Conservation (phyloP, 2,329 filamentous ascomycete species). For the Trematosphaeria pertusa region DNA sequence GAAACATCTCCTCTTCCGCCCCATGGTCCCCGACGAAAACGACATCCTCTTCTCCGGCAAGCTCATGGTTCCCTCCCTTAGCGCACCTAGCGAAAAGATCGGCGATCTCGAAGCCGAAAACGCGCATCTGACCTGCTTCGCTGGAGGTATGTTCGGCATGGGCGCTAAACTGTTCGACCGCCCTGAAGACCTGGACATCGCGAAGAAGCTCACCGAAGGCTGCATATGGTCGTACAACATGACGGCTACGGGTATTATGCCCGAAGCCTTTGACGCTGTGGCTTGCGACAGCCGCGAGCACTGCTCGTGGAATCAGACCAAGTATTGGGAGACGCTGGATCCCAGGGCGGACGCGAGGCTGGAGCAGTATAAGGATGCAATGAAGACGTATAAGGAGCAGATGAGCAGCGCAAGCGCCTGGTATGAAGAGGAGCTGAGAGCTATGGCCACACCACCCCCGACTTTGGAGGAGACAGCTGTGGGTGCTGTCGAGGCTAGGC, state of each 20-base stretch:
- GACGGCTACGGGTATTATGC: slow-evolving; percentile 66
- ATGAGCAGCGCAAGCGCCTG: slow-evolving; percentile 39
- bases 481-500: slow-evolving; percentile 22
- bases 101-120: slow-evolving; percentile 46
- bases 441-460: slow-evolving; percentile 30
- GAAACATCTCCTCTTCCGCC: slow-evolving; percentile 57
- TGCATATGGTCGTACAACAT: slow-evolving; percentile 69
- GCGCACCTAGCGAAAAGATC: slow-evolving; percentile 26
- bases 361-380: slow-evolving; percentile 33
- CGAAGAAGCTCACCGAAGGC: slow-evolving; percentile 65
- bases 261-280: slow-evolving; percentile 63
- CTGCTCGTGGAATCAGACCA: slow-evolving; percentile 56
- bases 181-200: slow-evolving; percentile 62
- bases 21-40: slow-evolving; percentile 55
- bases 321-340: slow-evolving; percentile 50
- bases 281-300: slow-evolving; percentile 52
- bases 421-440: slow-evolving; percentile 36
- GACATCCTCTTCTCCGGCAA: slow-evolving; percentile 53
- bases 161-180: slow-evolving; percentile 67
- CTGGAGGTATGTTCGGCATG: slow-evolving; percentile 73
- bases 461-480: slow-evolving; percentile 7
- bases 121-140: slow-evolving; percentile 74
- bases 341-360: slow-evolving; percentile 38
- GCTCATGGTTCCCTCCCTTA: slow-evolving; percentile 44
- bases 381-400: slow-evolving; percentile 46